These are phyloP conservation scores for Fusarium sp. DNA, from an alignment of 2,329 filamentous ascomycete genomes.

Conservation along the genomic window DNA sequence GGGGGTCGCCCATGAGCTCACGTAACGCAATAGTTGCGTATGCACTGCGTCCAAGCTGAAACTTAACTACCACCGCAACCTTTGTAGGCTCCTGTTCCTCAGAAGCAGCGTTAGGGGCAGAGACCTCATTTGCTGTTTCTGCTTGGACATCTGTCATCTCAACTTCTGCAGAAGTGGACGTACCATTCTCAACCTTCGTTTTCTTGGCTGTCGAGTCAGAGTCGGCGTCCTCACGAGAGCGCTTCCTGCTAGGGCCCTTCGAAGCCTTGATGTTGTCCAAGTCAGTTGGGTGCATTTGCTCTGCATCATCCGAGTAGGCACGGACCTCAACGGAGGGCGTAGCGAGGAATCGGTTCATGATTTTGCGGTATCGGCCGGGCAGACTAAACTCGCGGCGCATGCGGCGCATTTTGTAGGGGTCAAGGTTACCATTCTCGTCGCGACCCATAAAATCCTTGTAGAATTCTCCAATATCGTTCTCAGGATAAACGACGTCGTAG, in stretches of 20 bases:
- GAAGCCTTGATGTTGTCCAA: conserved; percentile 72
- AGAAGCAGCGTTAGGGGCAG: neutral
- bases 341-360: conserved; percentile 78
- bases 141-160: conserved; percentile 28
- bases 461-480: conserved; percentile 84
- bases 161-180: conserved; percentile 14
- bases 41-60: conserved; percentile 81
- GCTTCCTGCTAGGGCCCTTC: conserved; percentile 34
- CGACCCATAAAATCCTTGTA: conserved; percentile 89
- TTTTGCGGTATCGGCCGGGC: conserved; percentile 87
- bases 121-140: conserved; percentile 14
- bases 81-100: conserved; percentile 45
- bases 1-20: conserved; percentile 73
- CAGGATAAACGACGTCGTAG: conserved; percentile 87
- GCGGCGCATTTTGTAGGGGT: conserved; percentile 88
- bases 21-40: conserved; percentile 87
- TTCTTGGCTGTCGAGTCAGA: conserved; percentile 41
- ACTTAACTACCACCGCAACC: conserved; percentile 77
- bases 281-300: conserved; percentile 92
- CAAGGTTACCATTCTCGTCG: conserved; percentile 79
- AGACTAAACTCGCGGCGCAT: conserved; percentile 89
- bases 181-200: conserved; percentile 41
- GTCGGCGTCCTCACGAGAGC: conserved; percentile 32
- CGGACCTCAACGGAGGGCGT: conserved; percentile 75
- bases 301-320: conserved; percentile 74